phyloP scores from a whole-genome alignment of 129 eudicot genomes.

The Tanacetum coccineum region DNA sequence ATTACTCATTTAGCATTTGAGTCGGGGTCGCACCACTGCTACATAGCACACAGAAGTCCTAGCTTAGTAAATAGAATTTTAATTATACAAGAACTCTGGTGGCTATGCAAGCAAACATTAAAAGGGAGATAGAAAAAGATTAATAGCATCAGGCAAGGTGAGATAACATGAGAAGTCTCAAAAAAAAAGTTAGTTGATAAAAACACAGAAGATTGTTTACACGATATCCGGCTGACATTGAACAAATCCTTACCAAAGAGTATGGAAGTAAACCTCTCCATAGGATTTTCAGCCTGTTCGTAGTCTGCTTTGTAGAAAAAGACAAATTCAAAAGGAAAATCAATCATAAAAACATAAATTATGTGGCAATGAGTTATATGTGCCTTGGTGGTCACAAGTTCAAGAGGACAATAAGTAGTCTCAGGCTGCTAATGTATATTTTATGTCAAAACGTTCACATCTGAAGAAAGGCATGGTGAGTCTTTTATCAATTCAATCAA shows the following conservation, averaged over 20 bases:
- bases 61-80: neutral
- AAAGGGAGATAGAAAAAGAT: neutral
- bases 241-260: conserved; percentile 24
- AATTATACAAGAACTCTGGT: neutral
- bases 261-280: conserved; percentile 22
- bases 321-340: conserved; percentile 9
- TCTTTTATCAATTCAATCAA: too few species aligned
- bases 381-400: conserved; percentile 12
- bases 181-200: neutral
- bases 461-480: too few species aligned
- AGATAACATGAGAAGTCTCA: neutral
- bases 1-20: too few species aligned
- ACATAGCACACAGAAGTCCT: neutral
- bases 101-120: neutral
- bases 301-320: conserved; percentile 19
- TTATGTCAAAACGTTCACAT: neutral
- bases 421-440: neutral
- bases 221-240: conserved; percentile 10
- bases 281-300: conserved; percentile 19
- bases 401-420: neutral
- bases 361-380: neutral
- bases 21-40: neutral
- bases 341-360: conserved; percentile 5
- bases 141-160: conserved; percentile 6
- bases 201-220: neutral